Evolutionary conservation across 176 grass and related monocot genomes (phyloP), one percentile per base, ranked within the genome.

Genomic region (Ampelocalamus luodianensis): DNA sequence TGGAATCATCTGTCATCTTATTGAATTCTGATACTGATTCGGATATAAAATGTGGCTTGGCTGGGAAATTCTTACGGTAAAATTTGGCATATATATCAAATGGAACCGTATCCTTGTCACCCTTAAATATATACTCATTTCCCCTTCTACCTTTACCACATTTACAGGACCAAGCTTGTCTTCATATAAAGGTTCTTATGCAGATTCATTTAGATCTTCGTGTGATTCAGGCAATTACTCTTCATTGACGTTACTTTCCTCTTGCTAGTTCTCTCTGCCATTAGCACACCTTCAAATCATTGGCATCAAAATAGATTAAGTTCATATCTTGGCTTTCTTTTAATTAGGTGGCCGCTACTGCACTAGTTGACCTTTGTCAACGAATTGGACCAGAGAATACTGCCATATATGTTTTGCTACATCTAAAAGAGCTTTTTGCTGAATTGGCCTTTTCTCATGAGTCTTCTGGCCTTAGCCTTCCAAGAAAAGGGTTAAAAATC

Each of bases 121-220:
- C 66, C 29, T 29, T 29, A 85, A 48, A 71, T 88, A 32, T 65
- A 14, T 84, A 82, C 68, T 82, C 27, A 85, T 62, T 23, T 38
- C 13, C 36, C 10, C 50, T 71, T 56, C 36, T 61, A 27, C 32
- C 53, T 90, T 50, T 68, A 64, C 68, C 61, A 82, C 63, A 76
- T 90, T 77, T 93, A 70, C 86, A 98, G 95, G 95, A 95, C 83
- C 87, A 98, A 89, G 78, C 84, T 14, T 98, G 88, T 86, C 80
- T 95, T 81, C 80, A 93, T 89, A 82, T 93, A 65, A 93, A 95
- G 80, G 83, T 93, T 87, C 85, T 98, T 84, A 92, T 83, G 82
- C 89, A 92, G 68, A 89, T 76, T 81, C 85, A 92, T 72, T 85
- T 95, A 85, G 93, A 95, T 92, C 82, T 98, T 82, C 76, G 46